Evolutionary conservation across 2,329 filamentous ascomycete genomes (phyloP).

Genomic region (Colletotrichum eremochloae): DNA sequence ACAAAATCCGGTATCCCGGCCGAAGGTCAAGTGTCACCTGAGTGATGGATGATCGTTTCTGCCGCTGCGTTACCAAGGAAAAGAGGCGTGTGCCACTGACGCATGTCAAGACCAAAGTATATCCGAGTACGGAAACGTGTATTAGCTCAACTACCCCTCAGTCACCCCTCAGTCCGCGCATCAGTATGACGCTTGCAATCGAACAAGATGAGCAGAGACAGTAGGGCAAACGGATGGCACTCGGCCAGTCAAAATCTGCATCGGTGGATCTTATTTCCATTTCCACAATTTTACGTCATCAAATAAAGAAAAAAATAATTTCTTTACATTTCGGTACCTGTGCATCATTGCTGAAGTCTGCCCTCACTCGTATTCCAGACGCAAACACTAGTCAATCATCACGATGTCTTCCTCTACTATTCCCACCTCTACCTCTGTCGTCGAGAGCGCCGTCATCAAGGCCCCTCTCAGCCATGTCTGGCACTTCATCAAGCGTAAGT

Average conservation of each 20-base stretch:
- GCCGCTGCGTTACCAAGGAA: neutral
- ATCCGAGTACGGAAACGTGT: neutral
- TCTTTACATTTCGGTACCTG: neutral
- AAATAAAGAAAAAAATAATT: conserved; percentile 16
- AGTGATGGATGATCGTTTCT: neutral
- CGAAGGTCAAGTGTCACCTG: neutral
- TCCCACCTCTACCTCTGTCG: conserved; percentile 75
- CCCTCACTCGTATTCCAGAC: neutral
- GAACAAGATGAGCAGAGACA: conserved; percentile 3
- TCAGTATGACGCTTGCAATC: neutral
- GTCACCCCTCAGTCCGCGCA: neutral
- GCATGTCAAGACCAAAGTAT: neutral
- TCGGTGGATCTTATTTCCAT: conserved; percentile 30
- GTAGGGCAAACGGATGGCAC: conserved; percentile 4
- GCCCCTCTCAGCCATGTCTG: conserved; percentile 76
- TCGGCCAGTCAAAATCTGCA: conserved; percentile 17
- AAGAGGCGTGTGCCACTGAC: neutral
- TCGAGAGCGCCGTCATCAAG: conserved; percentile 76
- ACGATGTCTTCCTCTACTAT: conserved; percentile 59
- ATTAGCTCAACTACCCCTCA: conserved; percentile 5
- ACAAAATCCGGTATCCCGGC: neutral
- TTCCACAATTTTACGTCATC: conserved; percentile 31
- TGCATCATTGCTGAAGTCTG: conserved; percentile 51
- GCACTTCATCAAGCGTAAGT: conserved; percentile 76
- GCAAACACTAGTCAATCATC: conserved; percentile 39